Percentiles rank a stretch among this genome's conserved stretches.
Conservation (phyloP, 768 basidiomycete species). For the Termitomyces sp. region DNA sequence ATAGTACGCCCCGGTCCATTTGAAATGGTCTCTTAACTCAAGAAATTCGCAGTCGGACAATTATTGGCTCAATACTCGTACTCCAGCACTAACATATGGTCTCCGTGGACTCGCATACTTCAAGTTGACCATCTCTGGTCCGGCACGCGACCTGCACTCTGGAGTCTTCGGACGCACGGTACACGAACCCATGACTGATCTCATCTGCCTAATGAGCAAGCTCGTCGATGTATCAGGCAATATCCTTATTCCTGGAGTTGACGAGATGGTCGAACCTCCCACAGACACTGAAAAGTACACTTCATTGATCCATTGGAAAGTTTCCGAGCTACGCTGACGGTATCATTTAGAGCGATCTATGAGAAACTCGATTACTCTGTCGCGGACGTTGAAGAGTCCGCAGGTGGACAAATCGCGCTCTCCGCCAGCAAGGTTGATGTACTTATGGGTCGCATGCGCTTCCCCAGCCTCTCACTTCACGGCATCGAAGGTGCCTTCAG, state of each 20-base stretch:
- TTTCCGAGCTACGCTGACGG: neutral
- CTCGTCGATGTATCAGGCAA: constrained; percentile 76
- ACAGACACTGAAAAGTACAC: constrained; percentile 66
- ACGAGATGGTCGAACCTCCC: constrained; percentile 74
- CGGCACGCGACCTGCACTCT: constrained; percentile 84
- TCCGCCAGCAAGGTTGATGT: constrained; percentile 70
- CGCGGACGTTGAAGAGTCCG: constrained; percentile 67
- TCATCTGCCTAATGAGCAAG: constrained; percentile 76
- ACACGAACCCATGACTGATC: constrained; percentile 93
- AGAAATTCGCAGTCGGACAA: constrained; percentile 67
- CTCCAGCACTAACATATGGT: constrained; percentile 80
- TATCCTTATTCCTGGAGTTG: constrained; percentile 86
- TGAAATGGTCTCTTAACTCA: neutral
- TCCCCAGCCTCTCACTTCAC: constrained; percentile 84
- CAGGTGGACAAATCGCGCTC: constrained; percentile 71
- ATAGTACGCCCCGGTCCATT: constrained; percentile 49
- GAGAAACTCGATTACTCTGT: constrained; percentile 67
- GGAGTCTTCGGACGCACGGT: constrained; percentile 81
- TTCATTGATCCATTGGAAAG: neutral
- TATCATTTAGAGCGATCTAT: constrained; percentile 47
- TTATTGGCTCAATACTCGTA: constrained; percentile 87
- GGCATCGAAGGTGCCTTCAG: constrained; percentile 96
- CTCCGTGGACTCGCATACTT: constrained; percentile 87
- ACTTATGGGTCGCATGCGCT: constrained; percentile 92
- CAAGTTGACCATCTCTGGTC: constrained; percentile 76